Evolutionary conservation across 352 stramenopile genomes (phyloP).

Genomic region (Phytopythium delawarense): DNA sequence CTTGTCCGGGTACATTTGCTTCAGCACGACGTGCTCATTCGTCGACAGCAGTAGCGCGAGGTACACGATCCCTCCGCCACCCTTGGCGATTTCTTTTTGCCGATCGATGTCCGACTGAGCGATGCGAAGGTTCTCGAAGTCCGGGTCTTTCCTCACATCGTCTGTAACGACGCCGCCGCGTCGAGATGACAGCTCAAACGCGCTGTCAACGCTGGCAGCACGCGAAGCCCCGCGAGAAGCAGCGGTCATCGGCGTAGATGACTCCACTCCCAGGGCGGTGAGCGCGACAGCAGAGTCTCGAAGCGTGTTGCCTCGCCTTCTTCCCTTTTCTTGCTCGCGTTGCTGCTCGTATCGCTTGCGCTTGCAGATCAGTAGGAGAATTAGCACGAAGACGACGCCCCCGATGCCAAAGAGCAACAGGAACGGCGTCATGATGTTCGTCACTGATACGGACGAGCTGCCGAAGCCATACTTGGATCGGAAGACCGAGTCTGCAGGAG

Average conservation of each 20-base stretch:
- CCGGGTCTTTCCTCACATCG: slow-evolving; percentile 47
- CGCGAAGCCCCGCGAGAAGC: neutral
- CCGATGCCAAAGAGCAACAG: slow-evolving; percentile 5
- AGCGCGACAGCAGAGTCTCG: neutral
- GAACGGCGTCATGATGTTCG: slow-evolving; percentile 6
- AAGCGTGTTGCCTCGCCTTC: slow-evolving; percentile 3
- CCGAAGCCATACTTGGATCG: slow-evolving; percentile 4
- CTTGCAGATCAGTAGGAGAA: slow-evolving; percentile 7
- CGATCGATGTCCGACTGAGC: slow-evolving; percentile 36
- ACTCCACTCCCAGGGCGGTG: neutral
- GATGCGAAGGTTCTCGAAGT: slow-evolving; percentile 45
- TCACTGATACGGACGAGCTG: neutral
- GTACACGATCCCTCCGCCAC: slow-evolving; percentile 52
- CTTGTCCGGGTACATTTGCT: slow-evolving; percentile 46
- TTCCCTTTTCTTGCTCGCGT: neutral
- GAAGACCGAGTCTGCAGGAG: slow-evolving; percentile 3
- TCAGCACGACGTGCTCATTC: slow-evolving; percentile 38
- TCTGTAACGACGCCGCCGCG: slow-evolving; percentile 16
- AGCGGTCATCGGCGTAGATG: neutral
- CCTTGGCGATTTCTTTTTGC: slow-evolving; percentile 36
- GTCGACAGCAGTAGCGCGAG: slow-evolving; percentile 24
- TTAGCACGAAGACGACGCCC: neutral
- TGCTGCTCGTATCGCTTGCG: slow-evolving; percentile 8
- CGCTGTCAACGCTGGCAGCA: neutral
- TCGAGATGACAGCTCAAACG: neutral